Percentiles rank a stretch among this genome's conserved stretches.
Conservation (phyloP, 176 grass and related monocot species). For the Phoenix dactylifera region DNA sequence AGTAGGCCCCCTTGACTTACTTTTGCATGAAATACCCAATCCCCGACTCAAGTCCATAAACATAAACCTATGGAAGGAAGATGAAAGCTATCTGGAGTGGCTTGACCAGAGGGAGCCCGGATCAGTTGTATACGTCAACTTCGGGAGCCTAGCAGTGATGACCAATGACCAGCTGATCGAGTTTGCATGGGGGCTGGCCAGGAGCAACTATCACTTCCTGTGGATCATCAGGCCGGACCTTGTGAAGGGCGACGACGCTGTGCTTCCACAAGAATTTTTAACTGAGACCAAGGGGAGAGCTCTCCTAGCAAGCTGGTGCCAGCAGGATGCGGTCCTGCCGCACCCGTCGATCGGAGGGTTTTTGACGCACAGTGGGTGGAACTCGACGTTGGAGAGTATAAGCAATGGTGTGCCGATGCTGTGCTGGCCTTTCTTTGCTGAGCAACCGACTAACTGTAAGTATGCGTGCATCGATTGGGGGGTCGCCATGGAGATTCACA, state of each 20-base stretch:
- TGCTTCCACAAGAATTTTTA: neutral
- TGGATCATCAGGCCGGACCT: conserved; percentile 9
- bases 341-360: too few relatives aligned
- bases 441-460: conserved; percentile 13
- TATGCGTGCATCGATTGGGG: conserved; percentile 11
- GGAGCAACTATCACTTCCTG: neutral
- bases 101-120: neutral
- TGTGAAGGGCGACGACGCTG: neutral
- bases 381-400: too few relatives aligned
- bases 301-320: too few relatives aligned
- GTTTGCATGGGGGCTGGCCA: conserved; percentile 17
- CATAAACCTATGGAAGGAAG: conserved; percentile 6
- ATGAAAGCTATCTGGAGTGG: conserved; percentile 4
- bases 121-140: neutral
- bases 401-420: too few relatives aligned
- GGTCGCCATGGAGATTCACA: conserved; percentile 10
- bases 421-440: conserved; percentile 8
- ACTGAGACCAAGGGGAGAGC: too few relatives aligned
- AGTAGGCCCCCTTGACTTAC: neutral
- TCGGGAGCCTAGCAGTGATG: conserved; percentile 4
- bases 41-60: too few relatives aligned
- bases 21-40: neutral
- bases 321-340: too few relatives aligned
- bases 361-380: too few relatives aligned
- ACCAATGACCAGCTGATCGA: conserved; percentile 7